A percentile compares a stretch with the other conserved stretches of the same genome.
Conservation (phyloP, 306 rosid genomes). For the Quercus parvula region DNA sequence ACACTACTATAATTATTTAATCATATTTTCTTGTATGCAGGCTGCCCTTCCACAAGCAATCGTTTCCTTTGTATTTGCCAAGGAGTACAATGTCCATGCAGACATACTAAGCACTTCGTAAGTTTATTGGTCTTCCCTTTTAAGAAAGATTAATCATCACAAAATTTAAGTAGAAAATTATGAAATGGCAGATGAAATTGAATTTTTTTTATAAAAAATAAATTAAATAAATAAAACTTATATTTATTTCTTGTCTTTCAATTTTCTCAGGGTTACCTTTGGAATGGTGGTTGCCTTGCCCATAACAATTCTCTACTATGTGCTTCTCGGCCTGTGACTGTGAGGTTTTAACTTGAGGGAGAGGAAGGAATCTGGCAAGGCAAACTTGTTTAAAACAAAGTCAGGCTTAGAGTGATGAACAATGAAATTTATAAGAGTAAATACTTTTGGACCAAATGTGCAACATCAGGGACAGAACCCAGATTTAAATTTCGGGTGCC, state of each 20-base stretch:
- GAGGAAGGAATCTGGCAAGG: no score
- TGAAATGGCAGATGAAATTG: background rate
- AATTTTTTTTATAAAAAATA: no score
- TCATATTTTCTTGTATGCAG: conserved; percentile 1
- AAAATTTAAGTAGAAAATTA: background rate
- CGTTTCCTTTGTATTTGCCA: conserved; percentile 18
- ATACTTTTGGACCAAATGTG: no score
- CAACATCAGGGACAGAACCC: no score
- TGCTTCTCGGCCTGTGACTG: background rate
- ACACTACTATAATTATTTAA: background rate
- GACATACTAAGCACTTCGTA: conserved; percentile 24
- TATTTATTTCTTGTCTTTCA: background rate
- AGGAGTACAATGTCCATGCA: conserved; percentile 23
- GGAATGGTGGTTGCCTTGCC: conserved; percentile 13
- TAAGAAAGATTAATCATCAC: no score
- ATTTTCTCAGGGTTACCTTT: conserved; percentile 6
- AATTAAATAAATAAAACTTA: no score
- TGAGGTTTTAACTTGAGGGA: no score
- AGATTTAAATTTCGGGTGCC: no score
- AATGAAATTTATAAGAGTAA: no score
- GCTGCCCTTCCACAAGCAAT: conserved; percentile 27
- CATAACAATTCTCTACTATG: background rate
- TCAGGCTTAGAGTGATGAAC: no score
- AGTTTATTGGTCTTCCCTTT: background rate
- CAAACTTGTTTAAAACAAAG: no score